Evolutionary conservation across 139 green algal genomes (phyloP), one percentile per base, ranked within the genome.

Genomic region (Desmodesmus armatus): DNA sequence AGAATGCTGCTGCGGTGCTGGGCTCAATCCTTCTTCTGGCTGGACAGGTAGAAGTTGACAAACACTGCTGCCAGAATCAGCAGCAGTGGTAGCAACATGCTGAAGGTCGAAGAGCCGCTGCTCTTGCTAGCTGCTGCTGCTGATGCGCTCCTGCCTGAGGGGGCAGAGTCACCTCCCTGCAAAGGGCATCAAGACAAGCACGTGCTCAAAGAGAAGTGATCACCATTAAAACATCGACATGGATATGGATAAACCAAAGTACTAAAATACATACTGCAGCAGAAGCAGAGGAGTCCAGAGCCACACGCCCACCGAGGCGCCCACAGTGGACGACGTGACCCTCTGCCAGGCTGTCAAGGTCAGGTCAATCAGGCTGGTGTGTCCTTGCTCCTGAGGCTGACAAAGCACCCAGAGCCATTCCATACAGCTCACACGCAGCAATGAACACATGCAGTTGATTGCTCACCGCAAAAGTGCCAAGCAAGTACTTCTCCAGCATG

Each of bases 401-500:
- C 27, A 4, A 25, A 31, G 33, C 2, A 81, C 25, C 13, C 25
- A 65, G 19, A 3, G 49, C 31, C 21, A 17, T n/a, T n/a, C n/a
- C n/a, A n/a, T n/a, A n/a, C n/a, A n/a, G n/a, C n/a, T n/a, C n/a
- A n/a, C n/a, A 62, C 27, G 33, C 33, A 7, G 40, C 7, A 6
- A n/a, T 6, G 33, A 51, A 65, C n/a, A n/a, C n/a, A n/a, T n/a
- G n/a, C n/a, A n/a, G n/a, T n/a, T n/a, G n/a, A n/a, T n/a, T n/a
- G n/a, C 72, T 80, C 78, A 96, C 94, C 87, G 93, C 92, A 87
- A 84, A 96, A 0, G 88, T 86, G 27, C 95, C 95, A 53, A 98
- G 94, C 13, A 91, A 77, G 74, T 96, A 97, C 84, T 97, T 94
- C 2, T 92, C 85, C 39, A 98, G 88, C 86, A 96, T 89, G 51